These are phyloP conservation scores for Penicillium sp. DNA, from an alignment of 2,329 filamentous ascomycete genomes.

Conservation along the genomic window DNA sequence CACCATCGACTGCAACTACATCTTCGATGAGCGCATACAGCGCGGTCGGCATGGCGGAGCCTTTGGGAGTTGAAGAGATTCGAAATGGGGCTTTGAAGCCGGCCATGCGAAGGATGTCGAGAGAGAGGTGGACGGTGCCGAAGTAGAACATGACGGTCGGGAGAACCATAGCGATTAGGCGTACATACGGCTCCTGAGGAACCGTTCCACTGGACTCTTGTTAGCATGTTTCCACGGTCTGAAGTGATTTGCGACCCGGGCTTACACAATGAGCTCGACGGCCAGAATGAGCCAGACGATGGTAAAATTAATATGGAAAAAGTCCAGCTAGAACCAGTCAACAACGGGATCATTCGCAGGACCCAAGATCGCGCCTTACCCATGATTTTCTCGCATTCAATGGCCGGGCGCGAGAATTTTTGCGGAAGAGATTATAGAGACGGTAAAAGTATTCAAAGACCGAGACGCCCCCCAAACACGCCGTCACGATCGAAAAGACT, in stretches of 20 bases:
- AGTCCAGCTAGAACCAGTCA: constrained; percentile 35
- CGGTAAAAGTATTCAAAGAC: constrained; percentile 43
- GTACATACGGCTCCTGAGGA: constrained; percentile 38
- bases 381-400: constrained; percentile 42
- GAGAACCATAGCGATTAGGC: constrained; percentile 43
- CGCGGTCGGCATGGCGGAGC: constrained; percentile 54
- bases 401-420: constrained; percentile 35
- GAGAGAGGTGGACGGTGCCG: constrained; percentile 38
- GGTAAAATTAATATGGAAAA: constrained; percentile 46
- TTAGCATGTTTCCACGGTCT: constrained; percentile 11
- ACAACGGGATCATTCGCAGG: neutral
- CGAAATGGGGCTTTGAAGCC: constrained; percentile 54
- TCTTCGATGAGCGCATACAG: constrained; percentile 64
- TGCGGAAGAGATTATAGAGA: constrained; percentile 37
- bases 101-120: constrained; percentile 40
- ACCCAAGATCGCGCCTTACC: constrained; percentile 25
- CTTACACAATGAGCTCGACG: constrained; percentile 42
- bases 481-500: constrained; percentile 44
- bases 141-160: constrained; percentile 46
- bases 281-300: constrained; percentile 43
- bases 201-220: constrained; percentile 36
- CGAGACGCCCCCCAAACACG: constrained; percentile 38
- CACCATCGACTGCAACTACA: constrained; percentile 61
- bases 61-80: constrained; percentile 60
- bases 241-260: neutral